A percentile compares a stretch with the other conserved stretches of the same genome.
Evolutionary conservation across 768 basidiomycete species (phyloP).

Genomic region (Daedalea quercina): DNA sequence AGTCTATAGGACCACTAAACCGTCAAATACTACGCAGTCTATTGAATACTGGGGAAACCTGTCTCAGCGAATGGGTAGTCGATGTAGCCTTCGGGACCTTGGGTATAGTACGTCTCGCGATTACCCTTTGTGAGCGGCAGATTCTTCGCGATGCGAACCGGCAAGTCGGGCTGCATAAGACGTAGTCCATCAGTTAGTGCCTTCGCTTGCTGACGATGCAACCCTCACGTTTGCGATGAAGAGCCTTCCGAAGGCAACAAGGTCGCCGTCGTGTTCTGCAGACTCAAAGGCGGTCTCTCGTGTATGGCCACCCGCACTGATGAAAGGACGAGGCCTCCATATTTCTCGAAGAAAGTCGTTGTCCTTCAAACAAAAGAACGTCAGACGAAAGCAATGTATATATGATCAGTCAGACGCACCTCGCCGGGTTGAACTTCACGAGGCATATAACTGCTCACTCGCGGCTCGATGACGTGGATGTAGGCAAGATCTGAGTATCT

Average conservation of each 20-base stretch:
- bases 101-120: slow-evolving; percentile 17
- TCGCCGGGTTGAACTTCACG: slow-evolving; percentile 6
- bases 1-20: no score
- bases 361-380: background rate
- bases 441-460: slow-evolving; percentile 2
- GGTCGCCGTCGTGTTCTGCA: slow-evolving; percentile 10
- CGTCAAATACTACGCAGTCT: no score
- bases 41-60: no score
- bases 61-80: slow-evolving; percentile 13
- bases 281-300: slow-evolving; percentile 9
- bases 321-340: slow-evolving; percentile 11
- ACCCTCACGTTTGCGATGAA: slow-evolving; percentile 19
- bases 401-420: slow-evolving; percentile 1
- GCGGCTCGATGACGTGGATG: slow-evolving; percentile 27
- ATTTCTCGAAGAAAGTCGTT: slow-evolving; percentile 4
- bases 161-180: slow-evolving; percentile 18
- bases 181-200: background rate
- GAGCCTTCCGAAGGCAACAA: slow-evolving; percentile 16
- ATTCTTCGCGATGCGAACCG: background rate
- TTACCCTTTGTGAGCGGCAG: slow-evolving; percentile 1
- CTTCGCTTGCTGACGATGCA: background rate
- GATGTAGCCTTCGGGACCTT: slow-evolving; percentile 8
- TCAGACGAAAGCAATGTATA: no score
- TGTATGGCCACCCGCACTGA: slow-evolving; percentile 13
- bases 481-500: slow-evolving; percentile 34